These are phyloP conservation scores for Epithemia pelagica DNA, from an alignment of 108 stramenopile species.

Conservation along the genomic window DNA sequence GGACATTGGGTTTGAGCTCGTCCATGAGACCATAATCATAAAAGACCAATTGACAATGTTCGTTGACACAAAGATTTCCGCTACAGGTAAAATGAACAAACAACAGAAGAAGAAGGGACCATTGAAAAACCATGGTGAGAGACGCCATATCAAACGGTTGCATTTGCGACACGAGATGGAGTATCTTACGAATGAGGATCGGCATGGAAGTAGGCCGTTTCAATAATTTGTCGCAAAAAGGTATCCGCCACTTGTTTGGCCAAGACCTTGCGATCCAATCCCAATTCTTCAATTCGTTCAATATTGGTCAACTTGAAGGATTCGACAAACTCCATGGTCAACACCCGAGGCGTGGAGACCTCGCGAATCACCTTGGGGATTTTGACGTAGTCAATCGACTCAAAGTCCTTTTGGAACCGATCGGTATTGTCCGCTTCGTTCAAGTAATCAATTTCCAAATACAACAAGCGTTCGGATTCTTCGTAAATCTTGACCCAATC, in stretches of 20 bases:
- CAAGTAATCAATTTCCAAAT: slow-evolving; percentile 92
- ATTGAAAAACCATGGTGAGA: slow-evolving; percentile 55
- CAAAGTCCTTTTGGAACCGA: slow-evolving; percentile 79
- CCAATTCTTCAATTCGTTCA: slow-evolving; percentile 60
- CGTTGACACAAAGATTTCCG: slow-evolving; percentile 80
- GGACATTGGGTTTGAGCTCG: slow-evolving; percentile 81
- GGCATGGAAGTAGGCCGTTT: slow-evolving; percentile 52
- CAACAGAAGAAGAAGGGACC: slow-evolving; percentile 22
- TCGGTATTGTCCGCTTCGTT: slow-evolving; percentile 88
- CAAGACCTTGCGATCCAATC: slow-evolving; percentile 73
- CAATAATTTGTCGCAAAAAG: slow-evolving; percentile 88
- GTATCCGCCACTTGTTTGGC: slow-evolving; percentile 88
- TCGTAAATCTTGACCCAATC: slow-evolving; percentile 93
- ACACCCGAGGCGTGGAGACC: slow-evolving; percentile 72
- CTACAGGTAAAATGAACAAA: slow-evolving; percentile 6
- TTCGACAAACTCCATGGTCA: slow-evolving; percentile 92
- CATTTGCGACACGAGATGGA: neutral
- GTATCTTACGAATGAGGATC: slow-evolving; percentile 25
- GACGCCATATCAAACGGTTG: slow-evolving; percentile 2
- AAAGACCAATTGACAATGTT: slow-evolving; percentile 80
- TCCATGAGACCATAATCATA: slow-evolving; percentile 99
- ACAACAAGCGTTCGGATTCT: slow-evolving; percentile 82
- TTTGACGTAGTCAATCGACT: slow-evolving; percentile 71
- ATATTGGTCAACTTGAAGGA: slow-evolving; percentile 89
- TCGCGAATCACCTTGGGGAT: slow-evolving; percentile 83